phyloP scores from a whole-genome alignment of 306 rosid genomes.

The Ziziphus jujuba region DNA sequence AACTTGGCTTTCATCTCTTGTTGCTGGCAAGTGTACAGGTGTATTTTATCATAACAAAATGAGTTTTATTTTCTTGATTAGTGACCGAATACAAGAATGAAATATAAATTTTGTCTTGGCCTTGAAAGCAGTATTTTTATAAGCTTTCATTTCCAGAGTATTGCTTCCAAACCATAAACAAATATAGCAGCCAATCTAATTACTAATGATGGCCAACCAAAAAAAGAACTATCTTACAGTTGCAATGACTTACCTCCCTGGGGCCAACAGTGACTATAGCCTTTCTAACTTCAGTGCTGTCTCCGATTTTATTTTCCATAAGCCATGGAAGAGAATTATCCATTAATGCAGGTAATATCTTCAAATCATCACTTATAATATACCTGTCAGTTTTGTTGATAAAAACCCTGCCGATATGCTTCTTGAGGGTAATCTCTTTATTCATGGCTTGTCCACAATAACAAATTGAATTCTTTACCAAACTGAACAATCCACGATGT shows the following conservation, averaged over 20 bases:
- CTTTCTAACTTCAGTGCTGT: background rate
- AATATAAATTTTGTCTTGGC: too few relatives aligned
- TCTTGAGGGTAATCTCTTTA: background rate
- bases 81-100: too few relatives aligned
- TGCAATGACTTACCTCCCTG: conserved; percentile 6
- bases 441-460: conserved; percentile 16
- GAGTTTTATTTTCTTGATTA: too few relatives aligned
- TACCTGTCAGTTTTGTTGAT: background rate
- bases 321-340: background rate
- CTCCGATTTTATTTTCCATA: background rate
- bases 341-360: background rate
- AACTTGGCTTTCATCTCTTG: too few relatives aligned
- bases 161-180: too few relatives aligned
- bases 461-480: conserved; percentile 13
- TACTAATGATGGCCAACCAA: too few relatives aligned
- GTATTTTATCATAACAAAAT: too few relatives aligned
- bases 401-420: background rate
- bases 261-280: background rate
- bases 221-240: too few relatives aligned
- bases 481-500: background rate
- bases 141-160: too few relatives aligned
- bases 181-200: too few relatives aligned
- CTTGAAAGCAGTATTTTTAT: too few relatives aligned
- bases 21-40: too few relatives aligned
- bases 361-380: conserved; percentile 4